phyloP scores from a whole-genome alignment of 1,284 basidiomycete genomes.

The Leccinum angustisporum region DNA sequence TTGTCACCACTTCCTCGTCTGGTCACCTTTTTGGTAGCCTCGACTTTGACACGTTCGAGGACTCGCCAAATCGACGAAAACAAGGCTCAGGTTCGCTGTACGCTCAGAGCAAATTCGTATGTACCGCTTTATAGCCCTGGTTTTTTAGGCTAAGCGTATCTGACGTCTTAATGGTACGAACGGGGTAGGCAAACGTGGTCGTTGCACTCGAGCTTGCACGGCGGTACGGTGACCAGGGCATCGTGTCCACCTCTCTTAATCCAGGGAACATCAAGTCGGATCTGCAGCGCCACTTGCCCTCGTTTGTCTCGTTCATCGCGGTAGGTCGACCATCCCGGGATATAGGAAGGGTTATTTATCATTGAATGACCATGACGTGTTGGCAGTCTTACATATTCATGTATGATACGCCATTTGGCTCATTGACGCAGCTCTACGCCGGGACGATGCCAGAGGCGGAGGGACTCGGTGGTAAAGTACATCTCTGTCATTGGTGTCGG shows the following conservation, averaged over 20 bases:
- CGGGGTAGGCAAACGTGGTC: constrained; percentile 25
- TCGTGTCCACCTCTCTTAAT: constrained; percentile 27
- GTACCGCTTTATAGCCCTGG: background rate
- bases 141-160: background rate
- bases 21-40: constrained; percentile 32
- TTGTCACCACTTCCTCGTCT: constrained; percentile 45
- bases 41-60: constrained; percentile 39
- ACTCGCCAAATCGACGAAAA: constrained; percentile 36
- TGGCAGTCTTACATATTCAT: constrained; percentile 18
- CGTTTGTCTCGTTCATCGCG: constrained; percentile 5
- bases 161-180: background rate
- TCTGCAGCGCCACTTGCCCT: constrained; percentile 23
- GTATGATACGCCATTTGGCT: constrained; percentile 31
- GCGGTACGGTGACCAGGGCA: constrained; percentile 24
- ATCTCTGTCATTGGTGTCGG: background rate
- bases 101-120: constrained; percentile 47
- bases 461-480: constrained; percentile 31
- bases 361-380: background rate
- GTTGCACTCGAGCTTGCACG: constrained; percentile 24
- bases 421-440: constrained; percentile 39
- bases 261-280: constrained; percentile 31
- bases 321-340: constrained; percentile 9
- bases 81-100: constrained; percentile 35
- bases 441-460: constrained; percentile 36
- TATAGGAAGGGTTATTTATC: background rate